Evolutionary conservation across 306 rosid species (phyloP), one percentile per base, ranked within the genome.

Genomic region (Lathyrus aphaca): DNA sequence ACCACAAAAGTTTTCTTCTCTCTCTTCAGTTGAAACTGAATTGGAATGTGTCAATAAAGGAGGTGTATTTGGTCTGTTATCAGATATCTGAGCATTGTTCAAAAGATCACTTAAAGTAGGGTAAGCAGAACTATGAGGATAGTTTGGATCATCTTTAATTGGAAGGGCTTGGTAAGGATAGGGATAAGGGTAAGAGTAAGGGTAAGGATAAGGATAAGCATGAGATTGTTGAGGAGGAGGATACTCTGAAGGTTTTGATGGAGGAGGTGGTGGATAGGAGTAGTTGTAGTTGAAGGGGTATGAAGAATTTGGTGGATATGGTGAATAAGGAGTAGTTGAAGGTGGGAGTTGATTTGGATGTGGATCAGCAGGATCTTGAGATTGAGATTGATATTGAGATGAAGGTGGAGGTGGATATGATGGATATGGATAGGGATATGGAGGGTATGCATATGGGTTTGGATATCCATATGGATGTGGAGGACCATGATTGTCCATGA

Each of bases 51-150:
- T 18, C 35, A 83, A 43, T 8, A 62, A 37, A 2, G 23, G 66
- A 12, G 85, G 87, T 8, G 83, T 79, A 29, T 18, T 18, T 5
- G 86, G 79, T 21, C 45, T 72, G 2, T 76, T 72, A 69, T 82
- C 91, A 56, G 84, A 80, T 76, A 88, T 29, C 37, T 72, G 85
- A 71, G 86, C 71, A 74, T 79, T 75, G 79, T 79, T 66, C 77
- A 90, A 49, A 61, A 64, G 83, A 72, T 84, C 71, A 71, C 85
- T 86, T 84, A 94, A 59, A 65, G 87, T 81, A 5, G 95, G 97
- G 81, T 88, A 84, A 32, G 64, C 73, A 80, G 88, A 66, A 65
- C 58, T 46, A 51, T 29, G 73, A 66, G 85, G 79, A 66, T 82
- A 61, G 13, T 13, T 46, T 5, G 53, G 63, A 62, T 54, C 61